phyloP scores from a whole-genome alignment of 1,139 yeast species.

The Geotrichum aggregatum region DNA sequence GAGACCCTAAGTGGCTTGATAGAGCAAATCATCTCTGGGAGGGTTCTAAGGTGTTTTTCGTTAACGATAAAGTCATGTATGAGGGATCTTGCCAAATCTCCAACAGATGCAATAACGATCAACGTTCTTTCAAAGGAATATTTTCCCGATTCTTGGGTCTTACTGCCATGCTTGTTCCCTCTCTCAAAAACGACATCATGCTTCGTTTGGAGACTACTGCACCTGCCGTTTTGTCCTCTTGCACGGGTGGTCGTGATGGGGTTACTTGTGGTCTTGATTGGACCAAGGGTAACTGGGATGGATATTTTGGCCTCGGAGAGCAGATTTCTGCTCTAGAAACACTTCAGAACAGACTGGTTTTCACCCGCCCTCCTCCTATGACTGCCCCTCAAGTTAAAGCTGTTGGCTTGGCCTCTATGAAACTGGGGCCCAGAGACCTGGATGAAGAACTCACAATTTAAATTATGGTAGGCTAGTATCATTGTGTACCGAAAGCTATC shows the following conservation, averaged over 20 bases:
- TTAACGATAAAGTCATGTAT: constrained; percentile 57
- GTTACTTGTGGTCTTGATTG: constrained; percentile 88
- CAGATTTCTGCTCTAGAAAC: constrained; percentile 85
- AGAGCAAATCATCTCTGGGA: constrained; percentile 41
- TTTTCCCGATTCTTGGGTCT: constrained; percentile 71
- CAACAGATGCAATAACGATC: constrained; percentile 72
- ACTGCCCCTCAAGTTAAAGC: too few relatives aligned
- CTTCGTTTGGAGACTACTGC: constrained; percentile 60
- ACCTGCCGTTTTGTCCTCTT: constrained; percentile 71
- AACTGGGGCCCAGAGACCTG: too few relatives aligned
- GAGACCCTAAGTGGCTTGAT: constrained; percentile 60
- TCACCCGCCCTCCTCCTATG: constrained; percentile 42
- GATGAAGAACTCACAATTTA: too few relatives aligned
- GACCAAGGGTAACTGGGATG: constrained; percentile 70
- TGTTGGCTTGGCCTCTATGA: too few relatives aligned
- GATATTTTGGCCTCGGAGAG: constrained; percentile 80
- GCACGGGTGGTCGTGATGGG: constrained; percentile 83
- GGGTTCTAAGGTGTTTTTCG: constrained; percentile 55
- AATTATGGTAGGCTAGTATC: too few relatives aligned
- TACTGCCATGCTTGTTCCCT: constrained; percentile 29
- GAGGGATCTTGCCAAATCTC: constrained; percentile 77
- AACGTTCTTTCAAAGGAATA: constrained; percentile 82
- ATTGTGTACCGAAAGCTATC: too few relatives aligned
- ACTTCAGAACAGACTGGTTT: constrained; percentile 51
- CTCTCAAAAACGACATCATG: constrained; percentile 40